Conservation (phyloP, 345 rosid genomes). For the Camelina neglecta region DNA sequence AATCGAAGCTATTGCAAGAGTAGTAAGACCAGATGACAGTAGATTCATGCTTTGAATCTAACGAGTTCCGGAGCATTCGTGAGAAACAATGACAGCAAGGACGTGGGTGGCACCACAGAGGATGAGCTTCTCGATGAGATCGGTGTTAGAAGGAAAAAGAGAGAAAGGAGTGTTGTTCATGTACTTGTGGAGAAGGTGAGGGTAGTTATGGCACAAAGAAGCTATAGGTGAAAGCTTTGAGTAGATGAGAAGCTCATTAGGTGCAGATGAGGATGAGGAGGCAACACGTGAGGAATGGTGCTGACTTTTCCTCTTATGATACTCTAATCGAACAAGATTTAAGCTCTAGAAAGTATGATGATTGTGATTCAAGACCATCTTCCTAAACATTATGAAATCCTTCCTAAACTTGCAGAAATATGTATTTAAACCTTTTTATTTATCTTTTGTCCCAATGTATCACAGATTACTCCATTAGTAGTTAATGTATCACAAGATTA, state of each 20-base stretch:
- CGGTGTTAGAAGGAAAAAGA: slow-evolving; percentile 72
- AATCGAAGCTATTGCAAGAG: slow-evolving; percentile 74
- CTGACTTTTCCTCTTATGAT: no score
- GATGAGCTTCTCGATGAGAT: slow-evolving; percentile 82
- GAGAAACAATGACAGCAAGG: slow-evolving; percentile 99
- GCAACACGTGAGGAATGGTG: slow-evolving; percentile 1
- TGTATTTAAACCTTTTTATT: no score
- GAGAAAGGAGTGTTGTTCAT: slow-evolving; percentile 89
- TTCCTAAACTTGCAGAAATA: no score
- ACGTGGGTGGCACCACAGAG: slow-evolving; percentile 97
- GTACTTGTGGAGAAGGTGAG: slow-evolving; percentile 83
- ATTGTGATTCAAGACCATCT: no score
- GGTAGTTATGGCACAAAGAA: slow-evolving; percentile 84
- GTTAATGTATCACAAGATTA: no score
- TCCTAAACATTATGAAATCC: no score
- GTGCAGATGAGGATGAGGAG: slow-evolving; percentile 56
- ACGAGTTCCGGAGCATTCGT: slow-evolving; percentile 61
- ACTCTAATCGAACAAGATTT: no score
- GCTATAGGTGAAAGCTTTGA: slow-evolving; percentile 83
- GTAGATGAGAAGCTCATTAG: slow-evolving; percentile 81
- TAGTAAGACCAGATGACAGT: slow-evolving; percentile 74
- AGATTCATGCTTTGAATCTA: slow-evolving; percentile 66
- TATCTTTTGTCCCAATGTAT: no score
- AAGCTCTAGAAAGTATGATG: no score
- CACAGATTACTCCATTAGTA: no score